These are phyloP conservation scores for Choanephora cucurbitarum DNA, from an alignment of 371 early-diverging fungal species.

Conservation along the genomic window DNA sequence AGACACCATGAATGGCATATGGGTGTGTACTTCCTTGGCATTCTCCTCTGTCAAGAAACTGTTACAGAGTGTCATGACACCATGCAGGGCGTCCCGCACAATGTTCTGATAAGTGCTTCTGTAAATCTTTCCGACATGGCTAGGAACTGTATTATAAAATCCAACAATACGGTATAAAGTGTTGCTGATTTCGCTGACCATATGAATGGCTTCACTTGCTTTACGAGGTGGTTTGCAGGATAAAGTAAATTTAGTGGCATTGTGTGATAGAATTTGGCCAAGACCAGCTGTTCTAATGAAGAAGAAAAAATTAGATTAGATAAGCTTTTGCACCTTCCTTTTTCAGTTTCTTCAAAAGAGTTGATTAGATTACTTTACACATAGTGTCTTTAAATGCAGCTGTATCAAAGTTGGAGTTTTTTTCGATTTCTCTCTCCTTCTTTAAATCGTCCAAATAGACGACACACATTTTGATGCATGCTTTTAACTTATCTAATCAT, in stretches of 20 bases:
- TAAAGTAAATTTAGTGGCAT: constrained; percentile 50
- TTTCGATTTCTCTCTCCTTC: constrained; percentile 18
- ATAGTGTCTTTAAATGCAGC: constrained; percentile 33
- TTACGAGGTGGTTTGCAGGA: constrained; percentile 56
- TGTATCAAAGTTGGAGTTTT: constrained; percentile 27
- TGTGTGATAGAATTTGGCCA: constrained; percentile 40
- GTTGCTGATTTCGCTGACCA: constrained; percentile 43
- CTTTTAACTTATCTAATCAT: too few relatives aligned
- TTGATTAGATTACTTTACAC: too few relatives aligned
- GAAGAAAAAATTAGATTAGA: not conserved
- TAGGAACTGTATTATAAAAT: constrained; percentile 42
- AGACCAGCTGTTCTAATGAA: constrained; percentile 24
- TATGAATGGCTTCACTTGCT: constrained; percentile 34
- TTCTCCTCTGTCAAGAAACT: constrained; percentile 26
- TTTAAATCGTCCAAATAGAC: constrained; percentile 38
- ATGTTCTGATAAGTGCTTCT: constrained; percentile 21
- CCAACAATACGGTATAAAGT: constrained; percentile 44
- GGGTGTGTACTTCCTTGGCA: not conserved
- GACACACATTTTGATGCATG: constrained; percentile 39
- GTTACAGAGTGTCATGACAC: constrained; percentile 29
- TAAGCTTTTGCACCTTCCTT: too few relatives aligned
- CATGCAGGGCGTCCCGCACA: constrained; percentile 26
- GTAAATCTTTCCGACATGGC: constrained; percentile 24
- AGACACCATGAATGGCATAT: constrained; percentile 36
- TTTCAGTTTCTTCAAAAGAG: too few relatives aligned